phyloP scores from a whole-genome alignment of 192 early-diverging fungal genomes.

The Rhizoclosmatium sp. region DNA sequence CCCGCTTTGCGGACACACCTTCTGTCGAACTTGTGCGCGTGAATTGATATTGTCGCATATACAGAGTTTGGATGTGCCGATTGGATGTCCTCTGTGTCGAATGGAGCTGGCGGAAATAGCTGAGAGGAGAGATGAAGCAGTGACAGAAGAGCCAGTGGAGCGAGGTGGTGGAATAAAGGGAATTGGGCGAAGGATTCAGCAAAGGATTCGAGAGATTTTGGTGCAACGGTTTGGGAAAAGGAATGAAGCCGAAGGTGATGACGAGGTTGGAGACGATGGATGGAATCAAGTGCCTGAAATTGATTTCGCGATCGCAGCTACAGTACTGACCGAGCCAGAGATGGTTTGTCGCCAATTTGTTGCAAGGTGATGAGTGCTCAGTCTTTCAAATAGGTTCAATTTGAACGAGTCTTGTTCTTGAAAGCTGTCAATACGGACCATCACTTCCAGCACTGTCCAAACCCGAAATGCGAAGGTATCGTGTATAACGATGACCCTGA shows the following conservation, averaged over 20 bases:
- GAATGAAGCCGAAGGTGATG: too few species aligned
- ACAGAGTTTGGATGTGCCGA: constrained; percentile 11
- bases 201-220: not conserved
- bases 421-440: constrained; percentile 16
- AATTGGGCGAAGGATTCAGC: not conserved
- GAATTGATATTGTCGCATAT: constrained; percentile 17
- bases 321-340: constrained; percentile 8
- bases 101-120: not conserved
- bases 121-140: not conserved
- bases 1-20: constrained; percentile 9
- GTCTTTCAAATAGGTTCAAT: not conserved
- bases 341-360: constrained; percentile 15
- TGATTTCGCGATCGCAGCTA: constrained; percentile 9
- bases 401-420: constrained; percentile 23
- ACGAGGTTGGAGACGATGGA: not conserved
- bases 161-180: not conserved
- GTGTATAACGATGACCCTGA: constrained; percentile 12
- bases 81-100: constrained; percentile 27
- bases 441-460: constrained; percentile 26
- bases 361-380: too few species aligned
- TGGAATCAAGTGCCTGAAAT: constrained; percentile 8
- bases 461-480: constrained; percentile 17
- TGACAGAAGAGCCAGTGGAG: not conserved
- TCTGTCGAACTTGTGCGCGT: constrained; percentile 29
- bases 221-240: too few species aligned